These are phyloP conservation scores for Ustilago loliicola DNA, from an alignment of 1,284 basidiomycete species.

Conservation along the genomic window DNA sequence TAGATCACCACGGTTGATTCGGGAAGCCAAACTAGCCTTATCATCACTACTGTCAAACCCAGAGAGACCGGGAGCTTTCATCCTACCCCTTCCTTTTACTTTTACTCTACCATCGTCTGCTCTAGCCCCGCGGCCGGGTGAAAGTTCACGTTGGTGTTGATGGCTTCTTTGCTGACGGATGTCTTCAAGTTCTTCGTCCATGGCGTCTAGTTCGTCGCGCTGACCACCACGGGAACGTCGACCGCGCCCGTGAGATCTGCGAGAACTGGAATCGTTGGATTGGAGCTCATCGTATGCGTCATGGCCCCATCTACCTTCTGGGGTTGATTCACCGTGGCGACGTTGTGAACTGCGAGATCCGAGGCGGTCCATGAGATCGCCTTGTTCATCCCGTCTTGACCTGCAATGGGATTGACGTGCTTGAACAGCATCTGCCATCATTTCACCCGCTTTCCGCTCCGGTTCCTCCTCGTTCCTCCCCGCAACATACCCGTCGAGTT, in stretches of 20 bases:
- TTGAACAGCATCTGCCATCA: slow-evolving; percentile 43
- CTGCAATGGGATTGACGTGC: slow-evolving; percentile 5
- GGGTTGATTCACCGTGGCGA: slow-evolving; percentile 3
- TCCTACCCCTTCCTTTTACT: slow-evolving; percentile 45
- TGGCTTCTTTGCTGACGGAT: slow-evolving; percentile 15
- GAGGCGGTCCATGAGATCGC: slow-evolving; percentile 33
- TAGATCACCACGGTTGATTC: slow-evolving; percentile 9
- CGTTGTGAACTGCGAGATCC: background rate
- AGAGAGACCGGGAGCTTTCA: slow-evolving; percentile 48
- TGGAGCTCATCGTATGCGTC: slow-evolving; percentile 30
- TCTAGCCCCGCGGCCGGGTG: slow-evolving; percentile 21
- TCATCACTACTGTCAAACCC: slow-evolving; percentile 21
- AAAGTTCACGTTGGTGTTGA: slow-evolving; percentile 41
- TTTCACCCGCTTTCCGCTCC: slow-evolving; percentile 28
- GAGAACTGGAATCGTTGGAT: background rate
- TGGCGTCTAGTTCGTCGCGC: slow-evolving; percentile 19
- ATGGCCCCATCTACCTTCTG: slow-evolving; percentile 30
- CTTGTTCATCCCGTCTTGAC: slow-evolving; percentile 13
- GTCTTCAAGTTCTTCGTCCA: slow-evolving; percentile 51
- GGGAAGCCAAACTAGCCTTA: slow-evolving; percentile 1
- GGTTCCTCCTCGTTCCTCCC: slow-evolving; percentile 22
- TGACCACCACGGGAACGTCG: slow-evolving; percentile 22
- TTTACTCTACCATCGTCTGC: slow-evolving; percentile 24
- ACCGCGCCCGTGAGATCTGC: background rate
- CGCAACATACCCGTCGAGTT: slow-evolving; percentile 38